phyloP scores from a whole-genome alignment of 495 filamentous ascomycete species.

The Aspergillus ellipticus region DNA sequence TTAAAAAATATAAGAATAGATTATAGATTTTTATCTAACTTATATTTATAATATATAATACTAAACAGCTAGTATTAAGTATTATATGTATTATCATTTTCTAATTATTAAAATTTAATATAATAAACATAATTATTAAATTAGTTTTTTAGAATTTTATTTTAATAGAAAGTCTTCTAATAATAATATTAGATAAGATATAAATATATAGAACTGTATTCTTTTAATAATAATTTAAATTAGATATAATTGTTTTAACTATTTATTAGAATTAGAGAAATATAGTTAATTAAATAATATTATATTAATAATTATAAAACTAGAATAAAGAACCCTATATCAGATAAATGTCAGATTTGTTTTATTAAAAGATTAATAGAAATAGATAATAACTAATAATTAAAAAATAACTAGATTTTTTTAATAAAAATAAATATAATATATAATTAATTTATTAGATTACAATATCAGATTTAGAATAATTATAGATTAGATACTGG shows the following conservation, averaged over 20 bases:
- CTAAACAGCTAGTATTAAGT: too few species aligned
- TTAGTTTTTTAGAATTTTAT: neutral
- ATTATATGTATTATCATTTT: too few species aligned
- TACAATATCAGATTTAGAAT: neutral
- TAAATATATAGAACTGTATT: neutral
- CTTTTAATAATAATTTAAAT: neutral
- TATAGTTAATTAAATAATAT: neutral
- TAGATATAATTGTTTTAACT: too few species aligned
- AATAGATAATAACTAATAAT: too few species aligned
- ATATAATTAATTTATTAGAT: conserved; percentile 1
- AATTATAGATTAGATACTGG: too few species aligned
- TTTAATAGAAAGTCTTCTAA: neutral
- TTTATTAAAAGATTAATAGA: too few species aligned
- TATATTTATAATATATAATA: too few species aligned
- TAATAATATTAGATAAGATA: neutral
- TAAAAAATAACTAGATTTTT: too few species aligned
- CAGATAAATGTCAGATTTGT: too few species aligned
- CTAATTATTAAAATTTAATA: too few species aligned
- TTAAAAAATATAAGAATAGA: neutral
- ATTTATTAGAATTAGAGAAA: neutral
- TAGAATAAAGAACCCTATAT: neutral
- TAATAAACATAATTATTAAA: too few species aligned
- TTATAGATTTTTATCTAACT: too few species aligned
- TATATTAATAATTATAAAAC: neutral
- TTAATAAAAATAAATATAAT: neutral